Base-by-base conservation (phyloP, 345 rosid species). In the Conringia planisiliqua region DNA sequence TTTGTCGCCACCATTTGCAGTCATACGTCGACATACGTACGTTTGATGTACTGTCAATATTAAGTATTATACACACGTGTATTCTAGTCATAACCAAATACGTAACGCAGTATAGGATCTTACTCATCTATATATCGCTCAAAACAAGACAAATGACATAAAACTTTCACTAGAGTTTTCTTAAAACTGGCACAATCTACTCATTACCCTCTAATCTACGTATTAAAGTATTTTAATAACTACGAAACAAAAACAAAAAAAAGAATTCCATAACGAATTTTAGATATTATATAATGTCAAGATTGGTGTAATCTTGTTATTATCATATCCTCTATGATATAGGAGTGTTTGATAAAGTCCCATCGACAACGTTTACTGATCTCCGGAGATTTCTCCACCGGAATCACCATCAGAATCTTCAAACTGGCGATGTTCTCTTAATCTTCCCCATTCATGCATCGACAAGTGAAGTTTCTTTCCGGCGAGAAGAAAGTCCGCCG, bases 391-490 rank as follows among this genome's bases (percentile, higher is more conserved):
- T 24, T 66, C 43, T 57, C 42, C 67, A 36, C 13, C 33, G 10
- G 52, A 36, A 12, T 18, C 17, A 66, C 42, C 65, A 57, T 36
- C 67, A n/a, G 3, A 20, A 66, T 42, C 9, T 74, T 57, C 78
- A 26, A 66, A 33, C 4, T 39, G 51, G 48, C 81, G 72, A 39
- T n/a, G 43, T 44, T 85, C 80, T 77, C 80, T 82, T 20, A 12
- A 5, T 32, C 66, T 70, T 3, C 85, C 87, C 89, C 83, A 80
- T 35, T 70, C 66, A 50, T 81, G 81, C 33, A 87, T 18, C 52
- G 74, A 62, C 5, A 85, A 72, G 5, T 85, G 83, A 26, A 75
- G 86, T 66, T 78, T 81, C 62, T 56, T 81, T 9, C 73, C 67
- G 1, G 84, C 67, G 29, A 80, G 77, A 0, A 80, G 77, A 78